These are phyloP conservation scores for Linnemannia zychae DNA, from an alignment of 192 early-diverging fungal species.

Conservation along the genomic window DNA sequence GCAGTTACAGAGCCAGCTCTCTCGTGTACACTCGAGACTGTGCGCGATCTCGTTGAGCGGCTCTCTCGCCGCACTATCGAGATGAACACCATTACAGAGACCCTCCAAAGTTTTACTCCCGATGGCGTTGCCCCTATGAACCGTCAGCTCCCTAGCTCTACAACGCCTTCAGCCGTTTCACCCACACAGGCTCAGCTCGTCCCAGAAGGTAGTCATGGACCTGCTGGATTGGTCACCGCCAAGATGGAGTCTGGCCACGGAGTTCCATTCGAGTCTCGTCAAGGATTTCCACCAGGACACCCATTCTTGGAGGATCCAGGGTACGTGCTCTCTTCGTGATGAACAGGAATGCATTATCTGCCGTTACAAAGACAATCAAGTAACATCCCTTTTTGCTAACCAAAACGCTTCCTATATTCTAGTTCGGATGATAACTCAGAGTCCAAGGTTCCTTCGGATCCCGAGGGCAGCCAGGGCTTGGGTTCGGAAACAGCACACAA, in stretches of 20 bases:
- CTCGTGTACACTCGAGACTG: constrained; percentile 72
- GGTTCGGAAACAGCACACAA: constrained; percentile 20
- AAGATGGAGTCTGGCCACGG: background rate
- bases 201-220: constrained; percentile 15
- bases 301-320: constrained; percentile 31
- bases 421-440: constrained; percentile 63
- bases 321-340: constrained; percentile 7
- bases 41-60: constrained; percentile 68
- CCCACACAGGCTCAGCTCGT: constrained; percentile 46
- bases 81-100: constrained; percentile 52
- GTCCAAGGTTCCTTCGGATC: constrained; percentile 52
- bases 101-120: constrained; percentile 52
- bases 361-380: background rate
- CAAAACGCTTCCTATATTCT: background rate
- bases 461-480: constrained; percentile 11
- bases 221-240: background rate
- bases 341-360: background rate
- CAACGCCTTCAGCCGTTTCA: constrained; percentile 27
- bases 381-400: background rate
- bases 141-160: constrained; percentile 36
- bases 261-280: constrained; percentile 5
- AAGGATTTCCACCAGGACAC: constrained; percentile 9
- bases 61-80: constrained; percentile 59
- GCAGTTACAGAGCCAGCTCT: constrained; percentile 78
- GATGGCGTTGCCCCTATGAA: constrained; percentile 44